Evolutionary conservation across 2,329 filamentous ascomycete genomes (phyloP).

Genomic region (Epicoccum nigrum): DNA sequence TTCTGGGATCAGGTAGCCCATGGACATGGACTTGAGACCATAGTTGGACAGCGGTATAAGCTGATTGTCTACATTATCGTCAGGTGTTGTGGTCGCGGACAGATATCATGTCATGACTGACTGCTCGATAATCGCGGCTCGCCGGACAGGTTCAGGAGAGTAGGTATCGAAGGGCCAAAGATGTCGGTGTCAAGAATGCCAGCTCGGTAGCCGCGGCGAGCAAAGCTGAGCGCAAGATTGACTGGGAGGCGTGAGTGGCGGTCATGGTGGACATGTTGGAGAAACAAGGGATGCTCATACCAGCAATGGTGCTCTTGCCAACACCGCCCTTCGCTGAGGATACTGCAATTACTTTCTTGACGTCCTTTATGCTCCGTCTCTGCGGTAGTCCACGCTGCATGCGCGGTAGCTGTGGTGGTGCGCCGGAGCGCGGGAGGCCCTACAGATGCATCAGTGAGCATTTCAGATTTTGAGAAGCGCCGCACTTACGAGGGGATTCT

Average conservation of each 20-base stretch:
- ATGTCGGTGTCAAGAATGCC: constrained; percentile 96
- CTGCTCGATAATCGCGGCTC: constrained; percentile 77
- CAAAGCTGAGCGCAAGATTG: constrained; percentile 87
- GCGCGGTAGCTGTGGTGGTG: constrained; percentile 69
- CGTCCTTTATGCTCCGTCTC: constrained; percentile 79
- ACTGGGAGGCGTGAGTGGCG: constrained; percentile 42
- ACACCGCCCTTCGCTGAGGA: constrained; percentile 98
- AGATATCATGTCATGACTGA: constrained; percentile 50
- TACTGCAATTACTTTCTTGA: constrained; percentile 92
- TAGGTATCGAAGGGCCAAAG: constrained; percentile 94
- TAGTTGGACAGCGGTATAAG: constrained; percentile 90
- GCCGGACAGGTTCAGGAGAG: constrained; percentile 79
- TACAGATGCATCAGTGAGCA: constrained; percentile 46
- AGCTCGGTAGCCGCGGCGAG: constrained; percentile 77
- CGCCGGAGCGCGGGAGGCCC: constrained; percentile 81
- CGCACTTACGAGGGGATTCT: constrained; percentile 77
- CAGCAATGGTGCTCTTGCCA: constrained; percentile 91
- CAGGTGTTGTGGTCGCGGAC: background rate
- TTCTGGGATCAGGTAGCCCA: constrained; percentile 88
- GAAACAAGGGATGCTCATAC: constrained; percentile 49
- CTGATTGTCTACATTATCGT: constrained; percentile 66
- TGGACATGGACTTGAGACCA: constrained; percentile 97
- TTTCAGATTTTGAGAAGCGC: no score
- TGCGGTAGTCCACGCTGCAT: constrained; percentile 83
- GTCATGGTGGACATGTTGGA: background rate